phyloP scores from a whole-genome alignment of 208 protist species.

The Crithidia acanthocephali region DNA sequence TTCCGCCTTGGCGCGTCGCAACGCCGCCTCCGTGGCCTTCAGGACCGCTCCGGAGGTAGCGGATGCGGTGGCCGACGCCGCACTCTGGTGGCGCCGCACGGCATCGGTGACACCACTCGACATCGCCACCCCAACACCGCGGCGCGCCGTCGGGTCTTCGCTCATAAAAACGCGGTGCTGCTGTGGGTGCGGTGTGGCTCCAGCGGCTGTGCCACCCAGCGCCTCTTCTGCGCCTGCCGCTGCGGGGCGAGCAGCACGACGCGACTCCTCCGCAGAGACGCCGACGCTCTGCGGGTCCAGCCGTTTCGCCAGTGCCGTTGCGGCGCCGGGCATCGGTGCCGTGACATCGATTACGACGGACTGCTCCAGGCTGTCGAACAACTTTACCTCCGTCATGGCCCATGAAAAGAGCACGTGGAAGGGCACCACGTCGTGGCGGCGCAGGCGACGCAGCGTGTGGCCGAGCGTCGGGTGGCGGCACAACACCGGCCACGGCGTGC shows the following conservation, averaged over 20 bases:
- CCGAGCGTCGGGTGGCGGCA: constrained; percentile 26
- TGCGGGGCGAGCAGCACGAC: not conserved
- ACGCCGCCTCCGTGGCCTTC: not conserved
- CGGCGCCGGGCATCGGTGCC: constrained; percentile 30
- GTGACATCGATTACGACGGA: constrained; percentile 51
- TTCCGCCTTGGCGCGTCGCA: constrained; percentile 1
- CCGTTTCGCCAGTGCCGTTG: constrained; percentile 4
- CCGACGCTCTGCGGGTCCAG: constrained; percentile 22
- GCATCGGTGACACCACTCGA: constrained; percentile 11
- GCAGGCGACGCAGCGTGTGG: constrained; percentile 27
- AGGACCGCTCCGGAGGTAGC: not conserved
- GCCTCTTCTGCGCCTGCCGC: not conserved
- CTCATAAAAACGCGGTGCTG: constrained; percentile 15
- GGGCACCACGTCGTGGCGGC: constrained; percentile 45
- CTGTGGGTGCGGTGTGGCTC: not conserved
- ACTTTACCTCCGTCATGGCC: constrained; percentile 28
- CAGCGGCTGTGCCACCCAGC: not conserved
- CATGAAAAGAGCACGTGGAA: constrained; percentile 66
- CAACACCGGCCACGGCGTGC: constrained; percentile 40
- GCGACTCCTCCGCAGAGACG: constrained; percentile 17
- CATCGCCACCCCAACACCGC: not conserved
- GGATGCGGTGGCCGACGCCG: not conserved
- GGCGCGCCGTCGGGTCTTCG: constrained; percentile 13
- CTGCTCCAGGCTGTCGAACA: constrained; percentile 40
- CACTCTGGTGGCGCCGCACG: constrained; percentile 11